Evolutionary conservation across 1,284 basidiomycete genomes (phyloP), one percentile per base, ranked within the genome.

Genomic region (Ustilago trichophora): DNA sequence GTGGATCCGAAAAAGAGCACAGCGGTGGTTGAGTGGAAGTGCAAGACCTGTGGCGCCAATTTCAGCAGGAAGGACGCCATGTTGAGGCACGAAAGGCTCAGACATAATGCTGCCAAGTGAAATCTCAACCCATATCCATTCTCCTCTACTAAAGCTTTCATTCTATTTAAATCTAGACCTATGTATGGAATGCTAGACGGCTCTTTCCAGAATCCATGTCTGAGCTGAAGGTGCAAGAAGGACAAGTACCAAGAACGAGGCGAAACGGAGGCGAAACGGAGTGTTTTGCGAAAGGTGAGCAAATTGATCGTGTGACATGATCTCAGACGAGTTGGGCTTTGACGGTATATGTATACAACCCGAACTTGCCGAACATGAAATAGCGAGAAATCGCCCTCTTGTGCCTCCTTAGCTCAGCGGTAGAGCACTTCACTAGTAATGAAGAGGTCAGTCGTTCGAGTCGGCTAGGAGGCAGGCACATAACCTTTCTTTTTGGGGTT

Each of bases 11-110:
- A 73, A 31, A 77, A 75, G 49, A 73, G 68, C n/a, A 60, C 73
- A 7, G 73, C 73, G 1, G 73, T 76, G 21, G 62, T 75, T 15
- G 79, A 81, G 54, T 81, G 79, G 79, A 75, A 69, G 46, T 81
- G 79, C 45, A 78, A 80, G 44, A 49, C 57, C 13, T 75, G 72
- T 25, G 66, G 72, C 15, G 72, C 72, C 11, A 65, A 49, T 18
- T 73, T 76, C 31, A 69, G 59, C 9, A 47, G 76, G 18, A 78
- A 80, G 37, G 77, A 80, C 35, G 77, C 77, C 6, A 68, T 80
- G 73, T 63, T 78, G 19, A 63, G 77, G 15, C 77, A 80, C 41
- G 74, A 76, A 40, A 43, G 74, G 18, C 52, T 76, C 19, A 42
- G 74, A 4, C 74, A 76, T 26, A 63, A 63, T 42, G 59, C 59